A percentile compares a stretch with the other conserved stretches of the same genome.
These are phyloP conservation scores for Aspergillus homomorphus DNA, from an alignment of 495 filamentous ascomycete genomes.

Conservation along the genomic window DNA sequence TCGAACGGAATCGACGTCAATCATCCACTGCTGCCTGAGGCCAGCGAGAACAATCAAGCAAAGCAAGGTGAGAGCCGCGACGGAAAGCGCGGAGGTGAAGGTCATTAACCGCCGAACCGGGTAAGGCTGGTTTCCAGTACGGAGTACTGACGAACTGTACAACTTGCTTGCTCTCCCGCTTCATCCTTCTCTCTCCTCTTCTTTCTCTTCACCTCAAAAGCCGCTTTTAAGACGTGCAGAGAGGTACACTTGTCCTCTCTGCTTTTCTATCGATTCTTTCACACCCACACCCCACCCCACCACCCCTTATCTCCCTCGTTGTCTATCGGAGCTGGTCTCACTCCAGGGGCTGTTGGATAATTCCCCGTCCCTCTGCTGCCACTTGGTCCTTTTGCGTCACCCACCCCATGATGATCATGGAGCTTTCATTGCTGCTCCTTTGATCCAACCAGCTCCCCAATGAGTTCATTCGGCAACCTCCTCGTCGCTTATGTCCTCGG, in stretches of 20 bases:
- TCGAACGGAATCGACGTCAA: background rate
- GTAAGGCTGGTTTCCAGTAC: constrained; percentile 1
- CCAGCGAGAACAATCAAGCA: background rate
- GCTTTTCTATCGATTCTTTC: background rate
- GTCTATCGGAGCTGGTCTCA: constrained; percentile 1
- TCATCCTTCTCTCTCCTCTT: background rate
- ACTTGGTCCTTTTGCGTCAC: constrained; percentile 6
- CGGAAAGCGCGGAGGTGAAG: constrained; percentile 6
- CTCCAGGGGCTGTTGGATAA: background rate
- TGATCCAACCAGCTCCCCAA: constrained; percentile 43
- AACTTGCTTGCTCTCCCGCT: background rate
- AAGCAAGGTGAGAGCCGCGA: background rate
- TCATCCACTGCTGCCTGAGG: background rate
- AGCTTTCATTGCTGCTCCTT: constrained; percentile 30
- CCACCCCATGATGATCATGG: constrained; percentile 29
- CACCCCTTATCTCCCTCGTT: background rate
- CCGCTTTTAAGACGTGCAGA: background rate
- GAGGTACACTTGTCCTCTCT: constrained; percentile 4
- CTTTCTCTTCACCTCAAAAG: background rate
- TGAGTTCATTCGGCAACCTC: constrained; percentile 68
- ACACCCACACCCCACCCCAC: background rate
- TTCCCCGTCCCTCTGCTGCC: constrained; percentile 16
- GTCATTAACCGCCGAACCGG: background rate
- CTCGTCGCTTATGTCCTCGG: constrained; percentile 80
- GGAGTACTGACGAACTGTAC: background rate